phyloP scores from a whole-genome alignment of 2,329 filamentous ascomycete species.

The Aspergillus phoenicis region DNA sequence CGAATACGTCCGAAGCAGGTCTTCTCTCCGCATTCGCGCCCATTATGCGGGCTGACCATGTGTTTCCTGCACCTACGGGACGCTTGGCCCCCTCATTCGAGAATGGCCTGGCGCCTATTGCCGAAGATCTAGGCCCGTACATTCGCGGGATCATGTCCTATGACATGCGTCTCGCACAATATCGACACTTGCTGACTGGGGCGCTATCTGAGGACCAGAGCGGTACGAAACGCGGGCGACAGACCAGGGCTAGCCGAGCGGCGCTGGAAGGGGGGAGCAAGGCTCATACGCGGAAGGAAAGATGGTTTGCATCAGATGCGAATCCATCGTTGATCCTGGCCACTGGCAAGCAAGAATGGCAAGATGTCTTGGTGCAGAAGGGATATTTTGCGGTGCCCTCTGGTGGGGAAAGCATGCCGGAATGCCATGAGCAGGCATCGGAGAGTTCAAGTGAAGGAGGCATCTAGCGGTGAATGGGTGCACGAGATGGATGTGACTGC shows the following conservation, averaged over 20 bases:
- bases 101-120: slow-evolving; percentile 65
- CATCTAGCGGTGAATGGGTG: slow-evolving; percentile 8
- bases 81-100: slow-evolving; percentile 71
- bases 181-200: slow-evolving; percentile 64
- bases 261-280: slow-evolving; percentile 75
- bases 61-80: slow-evolving; percentile 35
- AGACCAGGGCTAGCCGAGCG: slow-evolving; percentile 72
- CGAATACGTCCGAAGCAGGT: slow-evolving; percentile 36
- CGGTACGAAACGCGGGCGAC: slow-evolving; percentile 60
- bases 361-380: slow-evolving; percentile 36
- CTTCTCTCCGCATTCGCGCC: slow-evolving; percentile 56
- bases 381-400: slow-evolving; percentile 36
- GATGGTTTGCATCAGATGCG: slow-evolving; percentile 68
- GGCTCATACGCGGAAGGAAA: slow-evolving; percentile 66
- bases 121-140: slow-evolving; percentile 82
- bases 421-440: slow-evolving; percentile 20
- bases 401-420: slow-evolving; percentile 18
- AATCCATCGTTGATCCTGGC: slow-evolving; percentile 64
- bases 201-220: slow-evolving; percentile 62
- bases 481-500: background rate
- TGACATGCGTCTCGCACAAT: slow-evolving; percentile 70
- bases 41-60: slow-evolving; percentile 48
- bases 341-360: slow-evolving; percentile 58
- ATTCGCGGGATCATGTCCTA: slow-evolving; percentile 81
- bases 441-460: slow-evolving; percentile 23